Conservation (phyloP, 2,329 filamentous ascomycete genomes). For the Aspergillus sp. region DNA sequence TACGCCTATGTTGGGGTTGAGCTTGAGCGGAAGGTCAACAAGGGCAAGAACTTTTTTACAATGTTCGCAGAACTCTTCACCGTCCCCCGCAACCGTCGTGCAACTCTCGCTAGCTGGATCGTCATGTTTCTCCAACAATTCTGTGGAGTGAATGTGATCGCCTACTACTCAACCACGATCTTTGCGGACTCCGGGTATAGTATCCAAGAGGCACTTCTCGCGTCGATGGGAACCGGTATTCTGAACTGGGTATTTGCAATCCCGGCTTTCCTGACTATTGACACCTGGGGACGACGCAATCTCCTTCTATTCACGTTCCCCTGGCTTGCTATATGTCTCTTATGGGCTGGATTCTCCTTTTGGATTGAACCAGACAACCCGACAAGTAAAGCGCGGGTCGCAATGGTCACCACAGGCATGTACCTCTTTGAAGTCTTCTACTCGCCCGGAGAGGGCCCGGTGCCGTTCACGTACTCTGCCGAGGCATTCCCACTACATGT, state of each 20-base stretch:
- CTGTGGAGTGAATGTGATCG: slow-evolving; percentile 57
- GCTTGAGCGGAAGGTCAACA: slow-evolving; percentile 56
- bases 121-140: slow-evolving; percentile 68
- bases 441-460: slow-evolving; percentile 61
- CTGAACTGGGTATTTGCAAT: slow-evolving; percentile 67
- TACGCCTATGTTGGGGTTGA: slow-evolving; percentile 60
- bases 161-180: slow-evolving; percentile 63
- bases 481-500: slow-evolving; percentile 66
- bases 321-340: slow-evolving; percentile 50
- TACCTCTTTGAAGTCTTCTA: slow-evolving; percentile 47
- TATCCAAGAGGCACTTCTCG: slow-evolving; percentile 54
- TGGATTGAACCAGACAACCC: slow-evolving; percentile 41
- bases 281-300: slow-evolving; percentile 64
- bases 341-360: slow-evolving; percentile 53
- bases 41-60: slow-evolving; percentile 52
- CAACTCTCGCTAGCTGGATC: slow-evolving; percentile 56
- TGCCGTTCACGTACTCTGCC: slow-evolving; percentile 67
- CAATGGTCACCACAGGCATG: slow-evolving; percentile 45
- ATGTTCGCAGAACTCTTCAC: slow-evolving; percentile 60
- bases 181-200: slow-evolving; percentile 58
- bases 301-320: slow-evolving; percentile 64
- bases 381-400: slow-evolving; percentile 35
- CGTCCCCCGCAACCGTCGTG: slow-evolving; percentile 62
- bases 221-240: slow-evolving; percentile 64
- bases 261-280: slow-evolving; percentile 65